Percentiles rank a stretch among this genome's conserved stretches.
Evolutionary conservation across 202 grass and related monocot species (phyloP).

Genomic region (Sporobolus alterniflorus): DNA sequence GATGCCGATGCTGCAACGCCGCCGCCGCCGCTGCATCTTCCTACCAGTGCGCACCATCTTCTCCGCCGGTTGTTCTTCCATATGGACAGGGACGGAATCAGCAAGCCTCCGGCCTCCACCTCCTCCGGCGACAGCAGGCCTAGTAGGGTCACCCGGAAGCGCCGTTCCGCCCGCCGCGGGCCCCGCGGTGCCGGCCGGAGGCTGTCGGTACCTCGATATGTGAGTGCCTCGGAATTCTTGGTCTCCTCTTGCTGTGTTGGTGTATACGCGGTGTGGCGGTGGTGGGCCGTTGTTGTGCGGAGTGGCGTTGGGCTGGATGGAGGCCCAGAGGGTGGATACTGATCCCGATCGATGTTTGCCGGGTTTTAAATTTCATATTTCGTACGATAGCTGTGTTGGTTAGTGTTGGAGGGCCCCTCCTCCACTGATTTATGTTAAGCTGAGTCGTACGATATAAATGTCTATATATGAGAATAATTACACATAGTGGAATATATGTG

Average conservation of each 20-base stretch:
- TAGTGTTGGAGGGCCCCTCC: no score
- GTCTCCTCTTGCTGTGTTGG: neutral
- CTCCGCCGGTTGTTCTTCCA: neutral
- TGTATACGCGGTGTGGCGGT: neutral
- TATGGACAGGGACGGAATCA: constrained; percentile 46
- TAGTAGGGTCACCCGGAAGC: constrained; percentile 45
- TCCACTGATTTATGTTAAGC: no score
- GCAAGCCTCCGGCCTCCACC: constrained; percentile 40
- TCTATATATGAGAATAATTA: no score
- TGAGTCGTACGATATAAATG: no score
- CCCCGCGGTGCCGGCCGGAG: constrained; percentile 24
- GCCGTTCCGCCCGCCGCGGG: constrained; percentile 37
- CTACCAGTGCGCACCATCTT: neutral
- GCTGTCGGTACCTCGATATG: constrained; percentile 36
- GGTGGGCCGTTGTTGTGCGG: constrained; percentile 39
- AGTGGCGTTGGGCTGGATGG: constrained; percentile 53
- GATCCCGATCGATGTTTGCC: neutral
- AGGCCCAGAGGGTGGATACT: constrained; percentile 36
- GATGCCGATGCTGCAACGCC: constrained; percentile 43
- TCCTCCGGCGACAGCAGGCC: constrained; percentile 25
- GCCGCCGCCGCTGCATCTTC: constrained; percentile 20
- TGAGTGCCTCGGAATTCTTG: constrained; percentile 69
- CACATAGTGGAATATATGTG: no score
- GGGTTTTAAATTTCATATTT: constrained; percentile 7
- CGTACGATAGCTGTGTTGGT: neutral